Base-by-base conservation (phyloP, 306 rosid genomes). In the Adenanthera pavonina region DNA sequence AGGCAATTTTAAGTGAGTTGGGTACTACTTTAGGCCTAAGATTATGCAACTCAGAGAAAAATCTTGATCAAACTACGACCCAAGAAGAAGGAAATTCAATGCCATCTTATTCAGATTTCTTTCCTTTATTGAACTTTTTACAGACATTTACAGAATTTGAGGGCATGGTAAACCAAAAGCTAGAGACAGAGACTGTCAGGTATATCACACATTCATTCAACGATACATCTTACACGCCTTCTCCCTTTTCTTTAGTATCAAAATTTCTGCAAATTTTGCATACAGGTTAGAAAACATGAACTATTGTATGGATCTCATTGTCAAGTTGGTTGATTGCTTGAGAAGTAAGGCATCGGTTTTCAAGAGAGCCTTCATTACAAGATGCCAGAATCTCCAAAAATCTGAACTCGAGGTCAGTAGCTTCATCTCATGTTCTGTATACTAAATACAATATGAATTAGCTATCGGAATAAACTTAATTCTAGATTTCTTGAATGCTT, bases 381-480 rank as follows among this genome's bases (percentile, higher is more conserved):
- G 96, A 88, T 88, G 96, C 64, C 92, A 92, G 51, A 90, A 93
- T 89, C 99, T 95, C 77, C 68, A 74, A 71, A 90, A 88, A 78
- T 92, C 98, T 60, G 99, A 93, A 89, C 84, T 79, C 57, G 97
- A 93, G 97, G 99, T 92, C 12, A 59, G 78, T 59, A 38, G 13
- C 57, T 52, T 52, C 14, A 25, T 64, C 78, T 61, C 64, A 74
- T 34, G 57, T 64, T 74, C 14, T 57, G 6, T 72, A 36, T 6
- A 53, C 35, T 2, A 60, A 25, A 6, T 30, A 2, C 11, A 25
- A 11, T 60, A 7, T 30, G 3, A 59, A 3, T 8, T 59, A 9
- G 6, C 8, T 59, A 8, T 20, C 6, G 20, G 10, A 59, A 14
- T 59, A 60, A 30, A 60, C 35, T 25, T 30, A 11, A 60, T 25